Evolutionary conservation across 352 stramenopile species (phyloP).

Genomic region (Pythium sukuiense): DNA sequence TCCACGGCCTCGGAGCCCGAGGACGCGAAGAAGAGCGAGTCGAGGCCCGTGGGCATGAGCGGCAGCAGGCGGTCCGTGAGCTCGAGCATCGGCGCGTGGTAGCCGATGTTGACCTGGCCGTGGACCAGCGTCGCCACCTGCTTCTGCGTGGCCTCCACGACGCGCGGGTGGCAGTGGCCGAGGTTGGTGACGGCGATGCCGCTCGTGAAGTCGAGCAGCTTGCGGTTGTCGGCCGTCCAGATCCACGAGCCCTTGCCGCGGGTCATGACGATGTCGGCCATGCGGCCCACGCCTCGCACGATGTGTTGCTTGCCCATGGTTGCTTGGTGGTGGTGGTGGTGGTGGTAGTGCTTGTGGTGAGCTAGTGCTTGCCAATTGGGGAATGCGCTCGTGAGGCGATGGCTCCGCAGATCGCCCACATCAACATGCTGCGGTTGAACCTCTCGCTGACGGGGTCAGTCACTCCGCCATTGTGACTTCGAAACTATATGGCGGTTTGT

Average conservation of each 20-base stretch:
- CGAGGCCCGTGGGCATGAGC: constrained; percentile 73
- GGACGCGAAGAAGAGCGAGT: constrained; percentile 91
- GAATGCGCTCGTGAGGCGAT: not conserved
- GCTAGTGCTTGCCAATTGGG: constrained; percentile 11
- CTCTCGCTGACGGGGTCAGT: not conserved
- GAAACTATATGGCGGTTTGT: not conserved
- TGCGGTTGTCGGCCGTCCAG: constrained; percentile 84
- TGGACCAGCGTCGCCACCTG: constrained; percentile 90
- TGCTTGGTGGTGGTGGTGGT: constrained; percentile 3
- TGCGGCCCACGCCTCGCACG: constrained; percentile 74
- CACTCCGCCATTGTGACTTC: not conserved
- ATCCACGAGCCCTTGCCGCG: constrained; percentile 87
- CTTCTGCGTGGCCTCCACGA: constrained; percentile 89
- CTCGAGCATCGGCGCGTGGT: constrained; percentile 92
- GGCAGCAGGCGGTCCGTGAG: constrained; percentile 82
- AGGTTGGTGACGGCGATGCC: constrained; percentile 93
- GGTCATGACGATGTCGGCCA: constrained; percentile 84
- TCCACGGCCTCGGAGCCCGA: constrained; percentile 92
- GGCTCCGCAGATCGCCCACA: not conserved
- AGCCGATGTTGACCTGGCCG: constrained; percentile 91
- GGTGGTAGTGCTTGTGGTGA: not conserved
- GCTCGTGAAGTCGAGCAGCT: constrained; percentile 92
- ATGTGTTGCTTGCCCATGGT: constrained; percentile 74
- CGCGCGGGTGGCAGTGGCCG: constrained; percentile 91
- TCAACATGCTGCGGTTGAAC: constrained; percentile 1